These are phyloP conservation scores for Saccharomycopsis crataegensis DNA, from an alignment of 1,139 yeast genomes.

Conservation along the genomic window DNA sequence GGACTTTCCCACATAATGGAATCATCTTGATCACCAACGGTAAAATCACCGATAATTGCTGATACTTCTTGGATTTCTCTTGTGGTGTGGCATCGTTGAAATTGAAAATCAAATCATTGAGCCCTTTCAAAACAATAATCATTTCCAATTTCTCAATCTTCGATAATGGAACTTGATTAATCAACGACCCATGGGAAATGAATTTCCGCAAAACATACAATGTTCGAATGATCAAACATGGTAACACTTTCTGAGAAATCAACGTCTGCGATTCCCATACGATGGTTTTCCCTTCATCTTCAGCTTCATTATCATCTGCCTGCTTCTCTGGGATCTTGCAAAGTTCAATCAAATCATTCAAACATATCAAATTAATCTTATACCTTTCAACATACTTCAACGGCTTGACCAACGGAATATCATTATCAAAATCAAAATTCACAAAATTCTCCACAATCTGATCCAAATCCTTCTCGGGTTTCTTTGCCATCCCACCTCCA, in stretches of 20 bases:
- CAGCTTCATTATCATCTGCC: too few relatives aligned
- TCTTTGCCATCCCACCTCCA: constrained; percentile 19
- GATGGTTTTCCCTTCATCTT: constrained; percentile 9
- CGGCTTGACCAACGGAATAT: constrained; percentile 43
- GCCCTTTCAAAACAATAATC: constrained; percentile 29
- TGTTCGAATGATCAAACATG: constrained; percentile 40
- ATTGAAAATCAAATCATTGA: constrained; percentile 25
- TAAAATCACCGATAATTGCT: constrained; percentile 26
- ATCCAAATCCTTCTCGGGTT: neutral
- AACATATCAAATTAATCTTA: constrained; percentile 39
- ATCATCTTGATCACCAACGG: constrained; percentile 35
- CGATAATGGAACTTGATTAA: constrained; percentile 48
- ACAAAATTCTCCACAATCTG: constrained; percentile 28
- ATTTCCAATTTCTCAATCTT: constrained; percentile 45
- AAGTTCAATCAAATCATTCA: constrained; percentile 38
- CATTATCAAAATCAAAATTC: constrained; percentile 29
- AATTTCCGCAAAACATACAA: constrained; percentile 45
- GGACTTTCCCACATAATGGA: constrained; percentile 28
- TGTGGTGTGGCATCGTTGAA: constrained; percentile 19
- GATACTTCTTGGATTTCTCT: constrained; percentile 20
- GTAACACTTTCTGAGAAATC: constrained; percentile 28
- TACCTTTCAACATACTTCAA: constrained; percentile 32
- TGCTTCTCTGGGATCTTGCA: constrained; percentile 22
- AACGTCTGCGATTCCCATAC: constrained; percentile 21
- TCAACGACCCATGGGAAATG: constrained; percentile 43